A percentile compares a stretch with the other conserved stretches of the same genome.
Evolutionary conservation across 192 early-diverging fungal genomes (phyloP).

Genomic region (Coemansia javaensis): DNA sequence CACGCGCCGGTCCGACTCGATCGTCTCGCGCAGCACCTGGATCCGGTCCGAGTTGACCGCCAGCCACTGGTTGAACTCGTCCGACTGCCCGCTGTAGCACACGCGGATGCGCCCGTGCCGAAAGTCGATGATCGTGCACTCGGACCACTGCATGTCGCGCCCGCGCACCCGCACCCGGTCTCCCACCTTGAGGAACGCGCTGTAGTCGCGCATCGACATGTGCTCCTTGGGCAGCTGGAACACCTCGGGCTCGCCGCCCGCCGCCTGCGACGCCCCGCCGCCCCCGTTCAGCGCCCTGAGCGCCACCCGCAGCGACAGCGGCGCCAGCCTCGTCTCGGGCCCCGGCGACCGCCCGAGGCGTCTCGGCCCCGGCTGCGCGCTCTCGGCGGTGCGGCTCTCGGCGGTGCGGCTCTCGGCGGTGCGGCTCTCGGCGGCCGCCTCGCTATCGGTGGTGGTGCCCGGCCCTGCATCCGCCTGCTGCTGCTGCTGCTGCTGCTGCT

Average conservation of each 20-base stretch:
- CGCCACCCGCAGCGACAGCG: slow-evolving; percentile 30
- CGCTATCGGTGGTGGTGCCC: no score
- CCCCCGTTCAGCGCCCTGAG: slow-evolving; percentile 19
- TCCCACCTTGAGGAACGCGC: slow-evolving; percentile 31
- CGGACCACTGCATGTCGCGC: slow-evolving; percentile 47
- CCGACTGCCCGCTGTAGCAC: slow-evolving; percentile 29
- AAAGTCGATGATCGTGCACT: slow-evolving; percentile 39
- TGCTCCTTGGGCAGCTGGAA: slow-evolving; percentile 44
- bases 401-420: no score
- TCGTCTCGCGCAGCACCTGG: slow-evolving; percentile 32
- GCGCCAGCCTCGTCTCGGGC: slow-evolving; percentile 14
- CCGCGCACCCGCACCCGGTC: slow-evolving; percentile 44
- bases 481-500: not conserved
- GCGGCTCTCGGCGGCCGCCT: no score
- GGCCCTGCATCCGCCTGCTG: not conserved
- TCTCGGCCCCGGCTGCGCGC: not conserved
- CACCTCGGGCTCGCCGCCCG: slow-evolving; percentile 11
- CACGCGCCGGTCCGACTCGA: slow-evolving; percentile 32
- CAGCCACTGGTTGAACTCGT: slow-evolving; percentile 44
- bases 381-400: no score
- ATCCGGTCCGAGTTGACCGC: slow-evolving; percentile 47
- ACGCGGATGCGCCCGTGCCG: slow-evolving; percentile 43
- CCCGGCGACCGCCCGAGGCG: slow-evolving; percentile 30
- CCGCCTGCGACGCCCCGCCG: slow-evolving; percentile 5
- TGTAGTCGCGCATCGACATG: slow-evolving; percentile 44